Percentiles rank a stretch among this genome's conserved stretches.
phyloP scores from a whole-genome alignment of 768 basidiomycete genomes.

The Imleria badia region DNA sequence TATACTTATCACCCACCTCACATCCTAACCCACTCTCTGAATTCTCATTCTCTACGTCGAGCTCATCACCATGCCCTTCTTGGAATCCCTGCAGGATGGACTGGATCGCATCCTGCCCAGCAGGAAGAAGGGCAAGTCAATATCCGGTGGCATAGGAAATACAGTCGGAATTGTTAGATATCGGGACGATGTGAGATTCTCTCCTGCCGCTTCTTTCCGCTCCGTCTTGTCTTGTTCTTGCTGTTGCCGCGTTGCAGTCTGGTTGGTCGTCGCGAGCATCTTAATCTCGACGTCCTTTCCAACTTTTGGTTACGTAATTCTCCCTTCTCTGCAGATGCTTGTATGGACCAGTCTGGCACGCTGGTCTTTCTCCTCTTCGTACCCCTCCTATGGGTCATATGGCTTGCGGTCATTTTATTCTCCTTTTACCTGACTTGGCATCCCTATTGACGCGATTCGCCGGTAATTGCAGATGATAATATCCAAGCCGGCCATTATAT shows the following conservation, averaged over 20 bases:
- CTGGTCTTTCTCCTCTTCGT: constrained; percentile 65
- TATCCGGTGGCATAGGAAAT: constrained; percentile 56
- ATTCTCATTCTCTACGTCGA: neutral
- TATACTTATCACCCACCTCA: constrained; percentile 3
- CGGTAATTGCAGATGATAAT: constrained; percentile 70
- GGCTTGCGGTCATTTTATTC: constrained; percentile 60
- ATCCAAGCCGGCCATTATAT: constrained; percentile 77
- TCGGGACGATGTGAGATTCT: constrained; percentile 68
- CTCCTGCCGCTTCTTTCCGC: neutral
- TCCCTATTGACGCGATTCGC: constrained; percentile 15
- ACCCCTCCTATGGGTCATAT: constrained; percentile 61
- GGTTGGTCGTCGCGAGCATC: constrained; percentile 16
- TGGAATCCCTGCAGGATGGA: constrained; percentile 30
- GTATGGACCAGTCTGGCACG: constrained; percentile 43
- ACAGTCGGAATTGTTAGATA: constrained; percentile 59
- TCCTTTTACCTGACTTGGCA: constrained; percentile 3
- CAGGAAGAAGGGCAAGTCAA: constrained; percentile 27
- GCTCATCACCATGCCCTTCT: constrained; percentile 22
- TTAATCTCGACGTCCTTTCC: constrained; percentile 21
- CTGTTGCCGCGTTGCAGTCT: constrained; percentile 17
- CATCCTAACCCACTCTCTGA: neutral
- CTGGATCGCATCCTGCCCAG: constrained; percentile 32
- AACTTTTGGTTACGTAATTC: constrained; percentile 35
- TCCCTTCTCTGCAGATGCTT: constrained; percentile 29
- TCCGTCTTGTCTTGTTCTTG: neutral